Conservation (phyloP, 306 rosid genomes). For the Prunus mira region DNA sequence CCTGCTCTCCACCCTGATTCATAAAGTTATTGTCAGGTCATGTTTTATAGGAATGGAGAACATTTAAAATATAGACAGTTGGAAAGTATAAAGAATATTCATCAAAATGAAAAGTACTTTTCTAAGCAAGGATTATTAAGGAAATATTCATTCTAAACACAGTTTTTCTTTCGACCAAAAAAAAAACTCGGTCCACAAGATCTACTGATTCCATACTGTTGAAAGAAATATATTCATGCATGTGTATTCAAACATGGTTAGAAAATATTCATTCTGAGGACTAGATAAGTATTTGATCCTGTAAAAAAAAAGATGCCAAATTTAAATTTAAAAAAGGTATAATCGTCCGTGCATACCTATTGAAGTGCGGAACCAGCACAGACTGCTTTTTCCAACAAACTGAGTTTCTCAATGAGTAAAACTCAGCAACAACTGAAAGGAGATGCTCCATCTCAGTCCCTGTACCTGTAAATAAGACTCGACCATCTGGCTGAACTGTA, state of each 20-base stretch:
- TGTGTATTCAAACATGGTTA: not conserved
- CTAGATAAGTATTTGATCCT: not conserved
- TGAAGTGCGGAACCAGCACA: slow-evolving; percentile 65
- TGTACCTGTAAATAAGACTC: slow-evolving; percentile 50
- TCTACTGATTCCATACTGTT: not conserved
- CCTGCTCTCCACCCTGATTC: slow-evolving; percentile 45
- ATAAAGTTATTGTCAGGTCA: slow-evolving; percentile 25
- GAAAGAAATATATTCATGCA: not conserved
- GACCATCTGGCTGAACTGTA: slow-evolving; percentile 63
- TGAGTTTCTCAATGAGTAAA: slow-evolving; percentile 46
- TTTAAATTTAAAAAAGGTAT: not conserved
- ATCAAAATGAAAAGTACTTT: not conserved
- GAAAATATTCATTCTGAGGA: not conserved
- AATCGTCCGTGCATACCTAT: slow-evolving; percentile 44
- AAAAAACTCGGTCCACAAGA: not conserved
- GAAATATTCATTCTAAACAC: not conserved
- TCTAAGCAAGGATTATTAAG: not conserved
- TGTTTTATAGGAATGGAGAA: slow-evolving; percentile 8
- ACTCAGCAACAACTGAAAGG: slow-evolving; percentile 63
- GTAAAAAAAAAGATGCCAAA: slow-evolving; percentile 1
- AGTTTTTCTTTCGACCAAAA: not conserved
- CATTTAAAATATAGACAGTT: not conserved
- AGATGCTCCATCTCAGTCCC: slow-evolving; percentile 70
- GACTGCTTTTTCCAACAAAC: slow-evolving; percentile 41
- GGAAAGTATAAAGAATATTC: not conserved